Base-by-base conservation (phyloP, 495 filamentous ascomycete genomes). In the Tetracladium marchalianum region DNA sequence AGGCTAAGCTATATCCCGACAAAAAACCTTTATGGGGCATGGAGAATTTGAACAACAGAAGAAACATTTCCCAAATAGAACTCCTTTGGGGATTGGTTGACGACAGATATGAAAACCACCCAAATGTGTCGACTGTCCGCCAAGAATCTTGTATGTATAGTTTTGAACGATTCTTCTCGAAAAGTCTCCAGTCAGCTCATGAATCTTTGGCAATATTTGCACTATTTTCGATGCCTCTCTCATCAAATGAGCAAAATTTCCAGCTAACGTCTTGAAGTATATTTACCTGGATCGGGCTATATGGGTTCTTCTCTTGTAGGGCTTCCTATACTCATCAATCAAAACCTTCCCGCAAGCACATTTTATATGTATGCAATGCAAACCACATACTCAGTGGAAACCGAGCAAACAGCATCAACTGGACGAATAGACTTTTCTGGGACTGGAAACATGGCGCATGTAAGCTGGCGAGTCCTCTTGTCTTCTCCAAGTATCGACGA, bases 11-110 rank as follows among this genome's bases (percentile, higher is more conserved):
- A 15, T 68, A 68, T 47, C 0, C 41, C 0, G 47, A 50, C 6
- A 45, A 55, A 1, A 31, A 47, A 7, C 64, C 63, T 10, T 22
- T 65, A 5, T 68, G 65, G 65, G 63, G 55, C 8, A 53, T 68
- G 6, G 65, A 71, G 44, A 50, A 67, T 34, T 49, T 54, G 5
- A 53, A 50, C 10, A 33, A 44, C 15, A 9, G 16, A 13, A 51
- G 55, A 42, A 18, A 1, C 9, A 39, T 52, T 0, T 33, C 42
- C 24, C 57, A 62, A 11, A 46, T 65, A 12, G 41, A 35, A 0
- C 61, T 59, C 4, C 24, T 69, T 5, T 71, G 67, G 67, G 67
- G 66, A 0, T 39, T 69, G 0, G 47, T 66, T 16, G 48, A 47
- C 0, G 17, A 47, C 7, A 50, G 46, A 13, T 58, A 62, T 52